Evolutionary conservation across 1,139 yeast genomes (phyloP).

Genomic region (Candida glucosophila): DNA sequence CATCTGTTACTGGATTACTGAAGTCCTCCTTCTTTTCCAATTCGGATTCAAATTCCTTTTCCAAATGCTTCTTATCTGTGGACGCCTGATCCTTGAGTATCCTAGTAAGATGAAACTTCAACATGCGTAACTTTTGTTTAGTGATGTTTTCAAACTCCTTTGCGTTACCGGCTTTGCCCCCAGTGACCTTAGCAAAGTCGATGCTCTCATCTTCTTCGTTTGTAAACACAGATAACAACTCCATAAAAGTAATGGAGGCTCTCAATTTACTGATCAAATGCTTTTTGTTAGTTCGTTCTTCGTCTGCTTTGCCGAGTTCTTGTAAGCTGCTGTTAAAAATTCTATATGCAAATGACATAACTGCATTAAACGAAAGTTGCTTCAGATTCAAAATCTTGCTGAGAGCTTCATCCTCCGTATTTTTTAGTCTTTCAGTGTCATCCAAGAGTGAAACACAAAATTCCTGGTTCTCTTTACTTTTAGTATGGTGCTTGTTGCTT

Average conservation of each 20-base stretch:
- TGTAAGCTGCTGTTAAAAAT: constrained; percentile 45
- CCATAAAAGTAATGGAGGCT: constrained; percentile 31
- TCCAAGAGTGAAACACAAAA: constrained; percentile 56
- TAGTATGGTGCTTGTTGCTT: constrained; percentile 45
- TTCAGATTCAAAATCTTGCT: constrained; percentile 45
- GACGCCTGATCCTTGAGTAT: constrained; percentile 32
- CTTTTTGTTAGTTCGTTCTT: constrained; percentile 16
- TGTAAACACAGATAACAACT: constrained; percentile 21
- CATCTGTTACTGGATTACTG: constrained; percentile 2
- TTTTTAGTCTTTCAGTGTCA: constrained; percentile 48
- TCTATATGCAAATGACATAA: constrained; percentile 52
- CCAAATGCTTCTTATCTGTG: constrained; percentile 16
- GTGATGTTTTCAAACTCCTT: constrained; percentile 19
- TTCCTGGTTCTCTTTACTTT: constrained; percentile 41
- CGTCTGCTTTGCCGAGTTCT: constrained; percentile 14
- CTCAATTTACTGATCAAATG: constrained; percentile 23
- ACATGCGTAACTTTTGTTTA: constrained; percentile 27
- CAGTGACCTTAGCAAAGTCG: constrained; percentile 24
- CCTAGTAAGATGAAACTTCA: constrained; percentile 33
- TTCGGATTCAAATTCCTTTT: constrained; percentile 20
- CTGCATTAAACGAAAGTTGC: constrained; percentile 47
- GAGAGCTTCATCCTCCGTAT: constrained; percentile 23
- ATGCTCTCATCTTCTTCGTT: constrained; percentile 17
- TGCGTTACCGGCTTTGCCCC: constrained; percentile 20
- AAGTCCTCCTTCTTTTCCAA: constrained; percentile 9